These are phyloP conservation scores for Phytophthora agathidicida DNA, from an alignment of 352 stramenopile species.

Conservation along the genomic window DNA sequence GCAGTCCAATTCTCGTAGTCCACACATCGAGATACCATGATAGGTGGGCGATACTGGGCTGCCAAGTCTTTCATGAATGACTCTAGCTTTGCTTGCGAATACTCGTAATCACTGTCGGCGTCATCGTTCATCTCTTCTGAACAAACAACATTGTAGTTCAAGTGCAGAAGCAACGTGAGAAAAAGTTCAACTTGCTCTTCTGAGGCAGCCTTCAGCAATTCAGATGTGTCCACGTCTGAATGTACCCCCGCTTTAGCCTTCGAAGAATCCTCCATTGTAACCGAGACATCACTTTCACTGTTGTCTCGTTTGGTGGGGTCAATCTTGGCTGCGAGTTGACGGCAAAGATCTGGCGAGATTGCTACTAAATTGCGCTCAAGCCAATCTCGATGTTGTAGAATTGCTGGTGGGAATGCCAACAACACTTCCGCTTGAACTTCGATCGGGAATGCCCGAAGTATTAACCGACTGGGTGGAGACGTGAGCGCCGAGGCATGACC, in stretches of 20 bases:
- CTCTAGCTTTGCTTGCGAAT: constrained; percentile 64
- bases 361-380: constrained; percentile 55
- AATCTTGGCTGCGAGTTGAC: constrained; percentile 46
- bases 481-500: constrained; percentile 50
- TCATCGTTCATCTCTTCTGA: constrained; percentile 1
- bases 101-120: constrained; percentile 19
- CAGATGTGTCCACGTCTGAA: constrained; percentile 51
- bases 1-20: constrained; percentile 87
- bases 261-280: constrained; percentile 2
- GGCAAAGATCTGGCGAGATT: constrained; percentile 45
- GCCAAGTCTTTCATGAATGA: constrained; percentile 56
- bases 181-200: constrained; percentile 83
- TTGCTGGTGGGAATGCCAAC: constrained; percentile 42
- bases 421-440: constrained; percentile 64
- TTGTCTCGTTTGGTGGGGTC: constrained; percentile 37
- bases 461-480: constrained; percentile 45
- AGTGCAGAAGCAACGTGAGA: constrained; percentile 64
- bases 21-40: constrained; percentile 78
- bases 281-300: background rate
- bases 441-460: constrained; percentile 58
- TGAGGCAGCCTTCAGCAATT: constrained; percentile 39
- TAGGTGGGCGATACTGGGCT: constrained; percentile 73
- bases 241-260: constrained; percentile 14
- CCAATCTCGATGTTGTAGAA: constrained; percentile 81
- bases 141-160: constrained; percentile 44